phyloP scores from a whole-genome alignment of 2,329 filamentous ascomycete species.

The Cytospora piceicola region DNA sequence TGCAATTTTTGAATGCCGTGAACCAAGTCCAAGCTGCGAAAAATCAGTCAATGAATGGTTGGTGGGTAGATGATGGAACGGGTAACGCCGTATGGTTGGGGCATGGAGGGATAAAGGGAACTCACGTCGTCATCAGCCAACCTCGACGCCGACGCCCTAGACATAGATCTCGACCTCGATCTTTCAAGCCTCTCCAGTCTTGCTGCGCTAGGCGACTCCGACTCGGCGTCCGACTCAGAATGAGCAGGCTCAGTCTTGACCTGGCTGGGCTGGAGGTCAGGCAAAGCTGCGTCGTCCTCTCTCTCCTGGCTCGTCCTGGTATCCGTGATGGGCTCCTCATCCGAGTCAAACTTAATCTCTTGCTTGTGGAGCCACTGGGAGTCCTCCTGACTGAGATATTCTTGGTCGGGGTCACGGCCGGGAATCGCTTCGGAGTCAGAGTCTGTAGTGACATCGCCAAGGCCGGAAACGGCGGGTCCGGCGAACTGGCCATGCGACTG shows the following conservation, averaged over 20 bases:
- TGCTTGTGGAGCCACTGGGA: slow-evolving; percentile 27
- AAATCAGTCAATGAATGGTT: background rate
- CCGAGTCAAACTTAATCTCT: background rate
- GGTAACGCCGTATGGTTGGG: background rate
- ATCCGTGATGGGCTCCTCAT: slow-evolving; percentile 5
- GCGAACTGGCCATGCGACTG: background rate
- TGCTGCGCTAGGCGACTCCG: slow-evolving; percentile 17
- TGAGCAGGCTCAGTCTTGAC: slow-evolving; percentile 1
- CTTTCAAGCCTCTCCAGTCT: slow-evolving; percentile 17
- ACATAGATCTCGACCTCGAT: slow-evolving; percentile 29
- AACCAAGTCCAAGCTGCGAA: background rate
- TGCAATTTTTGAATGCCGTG: background rate
- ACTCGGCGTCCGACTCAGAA: slow-evolving; percentile 3
- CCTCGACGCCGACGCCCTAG: slow-evolving; percentile 3
- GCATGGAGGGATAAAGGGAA: background rate
- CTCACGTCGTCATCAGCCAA: slow-evolving; percentile 17
- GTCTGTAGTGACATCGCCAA: slow-evolving; percentile 1
- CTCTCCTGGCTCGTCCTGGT: background rate
- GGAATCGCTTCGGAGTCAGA: too few relatives aligned
- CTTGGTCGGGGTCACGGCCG: background rate
- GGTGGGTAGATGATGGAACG: background rate
- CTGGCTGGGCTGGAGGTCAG: slow-evolving; percentile 15
- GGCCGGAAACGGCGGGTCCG: background rate
- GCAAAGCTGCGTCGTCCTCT: background rate
- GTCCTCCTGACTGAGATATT: background rate